These are phyloP conservation scores for Amanita polypyramis DNA, from an alignment of 768 basidiomycete genomes.

Conservation along the genomic window DNA sequence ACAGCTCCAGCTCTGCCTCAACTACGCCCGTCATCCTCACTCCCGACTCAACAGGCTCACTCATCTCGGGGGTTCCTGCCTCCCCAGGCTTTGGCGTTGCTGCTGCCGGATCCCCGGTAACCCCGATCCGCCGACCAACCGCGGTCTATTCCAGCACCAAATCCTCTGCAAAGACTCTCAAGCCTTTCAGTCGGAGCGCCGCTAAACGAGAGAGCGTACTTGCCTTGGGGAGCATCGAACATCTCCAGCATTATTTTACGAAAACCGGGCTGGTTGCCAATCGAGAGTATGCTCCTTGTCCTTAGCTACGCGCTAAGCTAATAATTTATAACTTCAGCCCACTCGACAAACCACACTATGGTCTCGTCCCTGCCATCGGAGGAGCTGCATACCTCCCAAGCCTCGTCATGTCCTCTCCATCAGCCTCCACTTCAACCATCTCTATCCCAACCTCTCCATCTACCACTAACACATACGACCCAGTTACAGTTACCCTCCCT, in stretches of 20 bases:
- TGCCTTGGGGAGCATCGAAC: slow-evolving; percentile 91
- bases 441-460: neutral
- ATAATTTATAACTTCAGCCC: slow-evolving; percentile 15
- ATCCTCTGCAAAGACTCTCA: slow-evolving; percentile 59
- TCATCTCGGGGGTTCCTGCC: too few relatives aligned
- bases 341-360: slow-evolving; percentile 41
- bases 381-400: slow-evolving; percentile 36
- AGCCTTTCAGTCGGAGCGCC: slow-evolving; percentile 84
- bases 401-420: slow-evolving; percentile 29
- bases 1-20: slow-evolving; percentile 24
- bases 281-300: slow-evolving; percentile 43
- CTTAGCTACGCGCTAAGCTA: neutral
- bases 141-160: slow-evolving; percentile 74
- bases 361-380: slow-evolving; percentile 71
- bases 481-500: slow-evolving; percentile 51
- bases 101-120: too few relatives aligned
- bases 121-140: slow-evolving; percentile 48
- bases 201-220: slow-evolving; percentile 91
- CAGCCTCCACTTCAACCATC: neutral
- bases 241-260: slow-evolving; percentile 91
- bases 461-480: neutral
- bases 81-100: slow-evolving; percentile 13
- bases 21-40: slow-evolving; percentile 46
- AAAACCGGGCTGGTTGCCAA: slow-evolving; percentile 73
- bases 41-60: slow-evolving; percentile 50